phyloP scores from a whole-genome alignment of 2,329 filamentous ascomycete genomes.

The Plectosphaerella sp. region DNA sequence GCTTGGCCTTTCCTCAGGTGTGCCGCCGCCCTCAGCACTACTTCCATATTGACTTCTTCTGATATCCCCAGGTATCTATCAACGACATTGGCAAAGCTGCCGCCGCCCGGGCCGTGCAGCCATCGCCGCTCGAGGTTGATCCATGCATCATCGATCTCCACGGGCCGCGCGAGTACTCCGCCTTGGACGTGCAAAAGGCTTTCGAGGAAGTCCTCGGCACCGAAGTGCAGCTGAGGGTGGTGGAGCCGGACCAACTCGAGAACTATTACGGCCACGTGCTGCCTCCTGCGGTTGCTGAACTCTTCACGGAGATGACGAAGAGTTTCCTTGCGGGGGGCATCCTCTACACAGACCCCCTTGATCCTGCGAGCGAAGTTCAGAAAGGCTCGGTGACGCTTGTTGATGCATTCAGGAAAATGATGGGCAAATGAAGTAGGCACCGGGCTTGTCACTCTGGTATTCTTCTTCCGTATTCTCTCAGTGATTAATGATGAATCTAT shows the following conservation, averaged over 20 bases:
- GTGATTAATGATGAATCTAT: no score
- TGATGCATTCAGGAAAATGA: neutral
- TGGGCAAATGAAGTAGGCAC: neutral
- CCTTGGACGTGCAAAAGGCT: conserved; percentile 21
- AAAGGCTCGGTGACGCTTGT: neutral
- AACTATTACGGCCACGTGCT: conserved; percentile 16
- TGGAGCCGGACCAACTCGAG: conserved; percentile 18
- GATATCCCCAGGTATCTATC: neutral
- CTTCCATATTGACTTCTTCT: no score
- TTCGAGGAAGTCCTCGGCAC: conserved; percentile 20
- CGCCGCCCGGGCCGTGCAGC: conserved; percentile 6
- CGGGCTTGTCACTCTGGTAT: no score
- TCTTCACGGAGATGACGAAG: conserved; percentile 25
- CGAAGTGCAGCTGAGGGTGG: conserved; percentile 17
- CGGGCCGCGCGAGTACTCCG: conserved; percentile 21
- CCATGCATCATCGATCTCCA: conserved; percentile 26
- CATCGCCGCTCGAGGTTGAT: conserved; percentile 9
- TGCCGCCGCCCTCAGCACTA: neutral
- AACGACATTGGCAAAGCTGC: neutral
- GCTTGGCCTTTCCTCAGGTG: conserved; percentile 25
- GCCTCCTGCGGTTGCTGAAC: conserved; percentile 14
- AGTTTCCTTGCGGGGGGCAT: conserved; percentile 21
- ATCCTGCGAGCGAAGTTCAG: neutral
- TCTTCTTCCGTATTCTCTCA: no score
- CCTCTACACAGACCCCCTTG: conserved; percentile 1